A percentile compares a stretch with the other conserved stretches of the same genome.
These are phyloP conservation scores for Clohesyomyces aquaticus DNA, from an alignment of 495 filamentous ascomycete genomes.

Conservation along the genomic window DNA sequence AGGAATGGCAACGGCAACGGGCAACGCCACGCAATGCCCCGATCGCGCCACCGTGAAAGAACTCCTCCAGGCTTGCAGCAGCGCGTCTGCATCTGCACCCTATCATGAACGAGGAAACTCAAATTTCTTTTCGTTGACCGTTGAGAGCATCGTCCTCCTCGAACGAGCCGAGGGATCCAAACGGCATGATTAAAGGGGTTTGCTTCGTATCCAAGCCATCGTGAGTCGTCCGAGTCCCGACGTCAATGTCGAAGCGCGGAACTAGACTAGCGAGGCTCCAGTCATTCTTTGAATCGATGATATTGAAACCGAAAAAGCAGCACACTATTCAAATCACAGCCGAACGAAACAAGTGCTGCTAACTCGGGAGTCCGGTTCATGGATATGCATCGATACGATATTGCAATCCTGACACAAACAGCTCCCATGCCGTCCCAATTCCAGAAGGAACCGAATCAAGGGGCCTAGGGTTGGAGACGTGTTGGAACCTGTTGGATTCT, in stretches of 20 bases:
- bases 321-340: constrained; percentile 13
- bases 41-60: constrained; percentile 13
- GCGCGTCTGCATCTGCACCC: neutral
- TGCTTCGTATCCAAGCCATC: neutral
- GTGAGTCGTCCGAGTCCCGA: neutral
- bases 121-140: constrained; percentile 7
- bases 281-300: constrained; percentile 8
- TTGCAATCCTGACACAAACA: neutral
- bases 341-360: neutral
- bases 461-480: neutral
- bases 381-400: neutral
- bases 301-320: constrained; percentile 13
- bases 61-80: constrained; percentile 6
- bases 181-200: neutral
- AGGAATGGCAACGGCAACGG: too few relatives aligned
- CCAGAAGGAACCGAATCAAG: too few relatives aligned
- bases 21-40: neutral
- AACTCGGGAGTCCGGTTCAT: neutral
- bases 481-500: neutral
- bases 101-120: neutral
- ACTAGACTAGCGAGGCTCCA: neutral
- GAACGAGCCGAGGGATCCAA: neutral
- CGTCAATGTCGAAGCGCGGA: too few relatives aligned
- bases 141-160: too few relatives aligned
- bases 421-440: neutral